Percentiles rank a stretch among this genome's conserved stretches.
These are phyloP conservation scores for Pseudopithomyces chartarum DNA, from an alignment of 2,329 filamentous ascomycete genomes.

Conservation along the genomic window DNA sequence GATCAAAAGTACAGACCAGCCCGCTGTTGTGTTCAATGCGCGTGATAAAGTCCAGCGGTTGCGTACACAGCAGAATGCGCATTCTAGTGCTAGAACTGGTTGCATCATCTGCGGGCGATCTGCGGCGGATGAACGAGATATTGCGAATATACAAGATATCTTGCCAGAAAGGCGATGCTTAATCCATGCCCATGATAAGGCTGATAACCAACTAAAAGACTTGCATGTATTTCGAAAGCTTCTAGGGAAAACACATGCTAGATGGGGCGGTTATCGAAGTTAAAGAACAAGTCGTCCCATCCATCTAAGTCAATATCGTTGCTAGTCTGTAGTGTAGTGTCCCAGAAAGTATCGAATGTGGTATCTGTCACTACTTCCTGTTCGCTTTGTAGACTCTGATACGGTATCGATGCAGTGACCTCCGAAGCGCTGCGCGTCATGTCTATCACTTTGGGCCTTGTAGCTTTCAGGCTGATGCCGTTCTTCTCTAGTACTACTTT, in stretches of 20 bases:
- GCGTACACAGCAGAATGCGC: conserved; percentile 16
- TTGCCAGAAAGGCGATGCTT: conserved; percentile 13
- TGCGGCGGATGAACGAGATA: conserved; percentile 10
- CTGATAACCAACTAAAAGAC: conserved; percentile 2
- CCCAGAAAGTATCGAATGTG: conserved; percentile 7
- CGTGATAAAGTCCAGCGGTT: conserved; percentile 33
- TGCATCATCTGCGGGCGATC: conserved; percentile 13
- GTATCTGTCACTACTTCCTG: background rate
- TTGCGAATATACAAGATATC: conserved; percentile 9
- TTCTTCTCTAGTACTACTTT: conserved; percentile 1
- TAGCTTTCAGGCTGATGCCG: conserved; percentile 1
- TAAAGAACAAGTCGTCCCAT: conserved; percentile 10
- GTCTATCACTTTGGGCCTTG: background rate
- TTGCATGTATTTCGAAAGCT: background rate
- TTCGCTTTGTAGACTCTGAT: background rate
- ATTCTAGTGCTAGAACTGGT: conserved; percentile 11
- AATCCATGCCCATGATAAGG: conserved; percentile 11
- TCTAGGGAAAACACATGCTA: background rate
- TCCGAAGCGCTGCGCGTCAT: background rate
- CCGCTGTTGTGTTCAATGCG: conserved; percentile 38
- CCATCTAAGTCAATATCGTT: background rate
- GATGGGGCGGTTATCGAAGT: background rate
- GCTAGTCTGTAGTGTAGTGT: conserved; percentile 1
- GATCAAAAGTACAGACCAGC: conserved; percentile 22
- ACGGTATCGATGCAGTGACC: background rate